Conservation (phyloP, 805 yeast genomes). For the Cyberlindnera lachancei region DNA sequence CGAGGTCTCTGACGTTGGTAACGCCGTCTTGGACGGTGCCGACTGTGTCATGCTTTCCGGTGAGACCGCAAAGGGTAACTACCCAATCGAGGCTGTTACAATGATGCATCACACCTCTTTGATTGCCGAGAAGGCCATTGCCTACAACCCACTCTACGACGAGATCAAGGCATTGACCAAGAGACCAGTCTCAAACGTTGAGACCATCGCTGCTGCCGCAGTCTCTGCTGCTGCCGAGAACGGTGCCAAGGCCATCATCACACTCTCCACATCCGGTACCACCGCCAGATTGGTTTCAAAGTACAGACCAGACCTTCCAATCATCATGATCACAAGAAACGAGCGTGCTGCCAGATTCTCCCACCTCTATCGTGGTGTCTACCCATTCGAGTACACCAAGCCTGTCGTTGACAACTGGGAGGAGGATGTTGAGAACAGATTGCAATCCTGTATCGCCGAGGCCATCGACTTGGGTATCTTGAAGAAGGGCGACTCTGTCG, state of each 20-base stretch:
- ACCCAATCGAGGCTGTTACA: constrained; percentile 94
- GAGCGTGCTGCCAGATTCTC: constrained; percentile 87
- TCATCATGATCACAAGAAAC: constrained; percentile 97
- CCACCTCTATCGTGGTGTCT: constrained; percentile 97
- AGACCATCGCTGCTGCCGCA: constrained; percentile 96
- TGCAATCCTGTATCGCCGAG: constrained; percentile 86
- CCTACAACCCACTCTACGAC: constrained; percentile 76
- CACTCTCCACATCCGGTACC: constrained; percentile 88
- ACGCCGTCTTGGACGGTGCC: constrained; percentile 98
- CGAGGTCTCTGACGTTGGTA: constrained; percentile 98
- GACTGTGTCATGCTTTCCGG: constrained; percentile 99
- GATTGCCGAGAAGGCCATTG: constrained; percentile 94
- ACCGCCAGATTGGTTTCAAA: constrained; percentile 95
- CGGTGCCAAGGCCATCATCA: constrained; percentile 93
- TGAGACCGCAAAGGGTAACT: constrained; percentile 99
- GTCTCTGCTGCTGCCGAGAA: constrained; percentile 96
- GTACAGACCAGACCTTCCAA: constrained; percentile 96
- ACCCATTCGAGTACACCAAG: constrained; percentile 83
- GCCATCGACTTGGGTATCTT: constrained; percentile 84
- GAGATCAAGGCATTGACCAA: constrained; percentile 81
- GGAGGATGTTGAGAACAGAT: constrained; percentile 91
- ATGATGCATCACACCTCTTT: constrained; percentile 98
- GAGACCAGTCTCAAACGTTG: constrained; percentile 88
- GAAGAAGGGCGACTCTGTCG: constrained; percentile 78
- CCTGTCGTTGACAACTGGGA: constrained; percentile 72